These are phyloP conservation scores for Sisymbrium irio DNA, from an alignment of 345 rosid species.

Conservation along the genomic window DNA sequence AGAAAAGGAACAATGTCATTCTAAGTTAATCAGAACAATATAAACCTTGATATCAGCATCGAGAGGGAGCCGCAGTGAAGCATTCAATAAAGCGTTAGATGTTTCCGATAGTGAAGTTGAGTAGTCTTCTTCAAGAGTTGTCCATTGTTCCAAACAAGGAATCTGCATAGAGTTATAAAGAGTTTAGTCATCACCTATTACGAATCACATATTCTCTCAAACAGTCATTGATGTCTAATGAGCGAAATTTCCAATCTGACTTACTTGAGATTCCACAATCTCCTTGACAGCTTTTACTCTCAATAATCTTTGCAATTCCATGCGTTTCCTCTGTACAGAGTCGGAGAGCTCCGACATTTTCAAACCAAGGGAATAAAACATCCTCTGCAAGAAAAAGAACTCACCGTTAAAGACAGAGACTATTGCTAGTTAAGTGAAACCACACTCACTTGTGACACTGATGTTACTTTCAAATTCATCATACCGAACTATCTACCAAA, in stretches of 20 bases:
- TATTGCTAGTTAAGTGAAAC: not conserved
- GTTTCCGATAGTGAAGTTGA: conserved; percentile 54
- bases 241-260: not conserved
- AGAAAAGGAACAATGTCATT: not conserved
- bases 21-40: not conserved
- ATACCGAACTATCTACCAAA: not conserved
- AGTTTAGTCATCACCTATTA: not conserved
- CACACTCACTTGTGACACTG: not conserved
- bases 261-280: conserved; percentile 72
- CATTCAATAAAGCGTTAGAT: conserved; percentile 55
- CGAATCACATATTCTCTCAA: not conserved
- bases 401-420: not conserved
- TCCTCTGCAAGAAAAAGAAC: conserved; percentile 43
- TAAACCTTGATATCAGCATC: conserved; percentile 58
- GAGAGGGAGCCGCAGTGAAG: conserved; percentile 60
- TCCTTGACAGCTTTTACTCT: conserved; percentile 45
- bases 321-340: conserved; percentile 60
- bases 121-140: conserved; percentile 50
- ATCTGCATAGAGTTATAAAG: conserved; percentile 40
- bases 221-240: not conserved
- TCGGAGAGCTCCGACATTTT: conserved; percentile 57
- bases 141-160: conserved; percentile 78
- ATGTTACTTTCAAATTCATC: not conserved
- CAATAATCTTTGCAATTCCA: conserved; percentile 46
- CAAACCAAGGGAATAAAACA: conserved; percentile 53